phyloP scores from a whole-genome alignment of 2,329 filamentous ascomycete genomes.

The Colletotrichum neosansevieriae region DNA sequence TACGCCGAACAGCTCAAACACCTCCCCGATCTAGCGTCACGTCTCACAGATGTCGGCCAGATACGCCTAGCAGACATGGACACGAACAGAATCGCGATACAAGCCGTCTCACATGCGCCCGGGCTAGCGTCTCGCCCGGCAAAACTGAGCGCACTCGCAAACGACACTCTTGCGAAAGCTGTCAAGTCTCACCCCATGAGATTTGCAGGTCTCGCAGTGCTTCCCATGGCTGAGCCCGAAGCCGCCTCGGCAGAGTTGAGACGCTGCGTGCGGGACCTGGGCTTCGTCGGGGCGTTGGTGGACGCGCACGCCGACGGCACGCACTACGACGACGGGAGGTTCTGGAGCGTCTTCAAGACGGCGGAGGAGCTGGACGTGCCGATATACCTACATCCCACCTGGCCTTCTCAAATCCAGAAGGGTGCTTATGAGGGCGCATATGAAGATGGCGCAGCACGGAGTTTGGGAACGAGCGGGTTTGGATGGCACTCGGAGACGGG shows the following conservation, averaged over 20 bases:
- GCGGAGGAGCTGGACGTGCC: slow-evolving; percentile 71
- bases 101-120: slow-evolving; percentile 38
- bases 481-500: slow-evolving; percentile 65
- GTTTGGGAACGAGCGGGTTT: slow-evolving; percentile 57
- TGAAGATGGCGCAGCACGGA: slow-evolving; percentile 43
- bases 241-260: slow-evolving; percentile 63
- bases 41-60: slow-evolving; percentile 43
- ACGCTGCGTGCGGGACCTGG: slow-evolving; percentile 66
- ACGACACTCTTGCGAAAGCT: slow-evolving; percentile 40
- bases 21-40: slow-evolving; percentile 41
- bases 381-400: slow-evolving; percentile 71
- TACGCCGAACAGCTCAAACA: slow-evolving; percentile 43
- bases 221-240: slow-evolving; percentile 63
- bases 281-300: slow-evolving; percentile 72
- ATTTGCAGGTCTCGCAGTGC: slow-evolving; percentile 21
- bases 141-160: slow-evolving; percentile 46
- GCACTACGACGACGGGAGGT: slow-evolving; percentile 71
- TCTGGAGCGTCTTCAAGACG: slow-evolving; percentile 70
- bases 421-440: slow-evolving; percentile 47
- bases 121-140: slow-evolving; percentile 26
- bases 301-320: slow-evolving; percentile 69
- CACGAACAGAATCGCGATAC: slow-evolving; percentile 44
- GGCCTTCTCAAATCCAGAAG: slow-evolving; percentile 47
- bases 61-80: slow-evolving; percentile 44
- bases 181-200: not conserved